A percentile compares a stretch with the other conserved stretches of the same genome.
These are phyloP conservation scores for Aspergillus clavatus DNA, from an alignment of 2,329 filamentous ascomycete species.

Conservation along the genomic window DNA sequence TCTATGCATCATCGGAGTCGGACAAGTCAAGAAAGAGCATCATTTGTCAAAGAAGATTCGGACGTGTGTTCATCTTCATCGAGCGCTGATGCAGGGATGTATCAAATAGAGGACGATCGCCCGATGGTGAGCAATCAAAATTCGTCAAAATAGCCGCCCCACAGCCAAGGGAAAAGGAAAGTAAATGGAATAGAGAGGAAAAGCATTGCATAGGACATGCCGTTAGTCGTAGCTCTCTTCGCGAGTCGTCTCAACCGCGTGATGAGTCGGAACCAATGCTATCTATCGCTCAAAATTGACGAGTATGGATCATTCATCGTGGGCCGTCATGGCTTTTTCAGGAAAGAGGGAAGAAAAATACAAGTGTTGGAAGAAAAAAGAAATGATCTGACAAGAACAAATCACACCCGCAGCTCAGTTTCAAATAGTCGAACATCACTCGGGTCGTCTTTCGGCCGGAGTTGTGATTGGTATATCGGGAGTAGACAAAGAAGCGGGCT, in stretches of 20 bases:
- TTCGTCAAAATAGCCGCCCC: constrained; percentile 6
- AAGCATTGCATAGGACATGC: constrained; percentile 8
- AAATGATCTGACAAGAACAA: not conserved
- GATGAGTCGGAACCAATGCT: constrained; percentile 23
- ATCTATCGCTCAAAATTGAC: constrained; percentile 29
- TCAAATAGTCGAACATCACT: constrained; percentile 10
- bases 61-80: constrained; percentile 10
- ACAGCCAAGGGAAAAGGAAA: constrained; percentile 1
- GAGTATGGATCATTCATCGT: constrained; percentile 21
- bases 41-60: constrained; percentile 8
- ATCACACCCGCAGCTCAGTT: not conserved
- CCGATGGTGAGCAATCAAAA: constrained; percentile 11
- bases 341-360: not conserved
- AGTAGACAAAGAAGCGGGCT: constrained; percentile 16
- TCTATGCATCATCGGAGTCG: constrained; percentile 3
- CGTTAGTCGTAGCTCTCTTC: constrained; percentile 11
- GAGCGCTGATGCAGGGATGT: constrained; percentile 5
- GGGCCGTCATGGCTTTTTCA: constrained; percentile 9
- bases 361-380: not conserved
- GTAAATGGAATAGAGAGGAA: constrained; percentile 1
- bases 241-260: constrained; percentile 14
- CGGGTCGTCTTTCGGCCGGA: constrained; percentile 15
- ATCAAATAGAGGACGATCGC: constrained; percentile 1
- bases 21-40: constrained; percentile 10
- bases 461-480: constrained; percentile 18